Evolutionary conservation across 768 basidiomycete species (phyloP), one percentile per base, ranked within the genome.

Genomic region (Lenzites betulinus): DNA sequence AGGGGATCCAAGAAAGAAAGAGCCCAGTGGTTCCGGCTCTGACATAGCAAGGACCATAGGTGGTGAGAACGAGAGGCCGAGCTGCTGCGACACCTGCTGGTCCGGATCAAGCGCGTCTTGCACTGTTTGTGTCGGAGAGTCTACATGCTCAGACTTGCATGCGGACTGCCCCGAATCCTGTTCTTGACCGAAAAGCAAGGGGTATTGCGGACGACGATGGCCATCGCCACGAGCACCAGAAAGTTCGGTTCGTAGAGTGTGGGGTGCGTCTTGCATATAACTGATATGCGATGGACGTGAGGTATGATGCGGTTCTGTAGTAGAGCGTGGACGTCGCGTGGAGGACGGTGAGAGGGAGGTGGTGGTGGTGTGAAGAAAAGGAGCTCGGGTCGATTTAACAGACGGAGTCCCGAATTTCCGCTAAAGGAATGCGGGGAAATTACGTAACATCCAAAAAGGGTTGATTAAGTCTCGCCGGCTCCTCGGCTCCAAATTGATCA

Each of bases 11-110:
- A 48, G 28, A 22, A 46, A 25, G 26, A 51, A 51, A 5, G 58
- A 39, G 8, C 13, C 22, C 2, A 44, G 28, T 2, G 54, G 46
- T 35, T 63, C 63, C n/a, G 66, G 59, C 26, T 62, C 58, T 30
- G 69, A 69, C 35, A 63, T 36, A 22, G 56, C 30, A 4, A 62
- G 15, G 35, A 56, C 33, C 8, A 58, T 26, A 7, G 20, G 30
- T 18, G 56, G 49, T 8, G 53, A 55, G 33, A 59, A 51, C 9
- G 62, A 60, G 18, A 25, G 49, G n/a, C 59, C 54, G 36, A 62
- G 55, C 15, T 60, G 51, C 23, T 58, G 54, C 5, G 69, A 65
- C 6, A 64, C 13, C 1, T 59, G 44, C 46, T 65, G 64, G 33
- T 69, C 64, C 25, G 54, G 28, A 18, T 58, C 62, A 7, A 64